These are phyloP conservation scores for Ophiostoma ips DNA, from an alignment of 2,329 filamentous ascomycete genomes.

Conservation along the genomic window DNA sequence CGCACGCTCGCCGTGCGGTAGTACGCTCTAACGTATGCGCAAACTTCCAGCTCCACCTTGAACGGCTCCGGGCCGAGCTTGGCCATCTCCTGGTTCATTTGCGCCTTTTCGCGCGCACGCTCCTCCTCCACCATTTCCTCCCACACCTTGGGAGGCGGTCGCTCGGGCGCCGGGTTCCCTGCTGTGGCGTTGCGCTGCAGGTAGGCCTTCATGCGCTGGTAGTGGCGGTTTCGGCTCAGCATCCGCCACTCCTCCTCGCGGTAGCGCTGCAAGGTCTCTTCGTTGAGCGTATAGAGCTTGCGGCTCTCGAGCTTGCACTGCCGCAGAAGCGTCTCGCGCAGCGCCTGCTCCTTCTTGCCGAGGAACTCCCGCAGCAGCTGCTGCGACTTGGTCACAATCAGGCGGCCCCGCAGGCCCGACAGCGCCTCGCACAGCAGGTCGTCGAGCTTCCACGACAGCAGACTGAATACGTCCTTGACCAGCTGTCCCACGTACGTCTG, in stretches of 20 bases:
- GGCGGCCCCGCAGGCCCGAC: constrained; percentile 29
- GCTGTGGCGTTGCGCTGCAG: constrained; percentile 5
- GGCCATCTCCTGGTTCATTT: constrained; percentile 26
- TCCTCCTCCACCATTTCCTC: constrained; percentile 35
- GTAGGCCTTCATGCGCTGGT: constrained; percentile 32
- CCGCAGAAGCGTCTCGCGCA: constrained; percentile 25
- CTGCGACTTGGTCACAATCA: constrained; percentile 35
- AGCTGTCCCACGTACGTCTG: constrained; percentile 35
- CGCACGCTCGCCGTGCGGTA: constrained; percentile 52
- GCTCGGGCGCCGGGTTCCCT: constrained; percentile 8
- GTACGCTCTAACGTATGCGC: constrained; percentile 52
- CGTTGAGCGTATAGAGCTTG: constrained; percentile 44
- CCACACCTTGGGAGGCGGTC: constrained; percentile 24
- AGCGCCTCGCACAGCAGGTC: constrained; percentile 34
- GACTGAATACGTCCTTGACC: constrained; percentile 30
- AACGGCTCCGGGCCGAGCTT: constrained; percentile 46
- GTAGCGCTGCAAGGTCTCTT: constrained; percentile 32
- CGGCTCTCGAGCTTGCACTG: constrained; percentile 39
- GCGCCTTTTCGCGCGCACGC: constrained; percentile 27
- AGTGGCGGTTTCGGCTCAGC: constrained; percentile 34
- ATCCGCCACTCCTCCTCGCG: constrained; percentile 29
- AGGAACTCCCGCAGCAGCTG: constrained; percentile 32
- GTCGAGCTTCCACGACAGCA: constrained; percentile 33
- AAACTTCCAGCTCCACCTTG: constrained; percentile 43
- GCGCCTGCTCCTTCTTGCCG: constrained; percentile 22